Evolutionary conservation across 2,329 filamentous ascomycete genomes (phyloP).

Genomic region (Microcyclospora pomicola): DNA sequence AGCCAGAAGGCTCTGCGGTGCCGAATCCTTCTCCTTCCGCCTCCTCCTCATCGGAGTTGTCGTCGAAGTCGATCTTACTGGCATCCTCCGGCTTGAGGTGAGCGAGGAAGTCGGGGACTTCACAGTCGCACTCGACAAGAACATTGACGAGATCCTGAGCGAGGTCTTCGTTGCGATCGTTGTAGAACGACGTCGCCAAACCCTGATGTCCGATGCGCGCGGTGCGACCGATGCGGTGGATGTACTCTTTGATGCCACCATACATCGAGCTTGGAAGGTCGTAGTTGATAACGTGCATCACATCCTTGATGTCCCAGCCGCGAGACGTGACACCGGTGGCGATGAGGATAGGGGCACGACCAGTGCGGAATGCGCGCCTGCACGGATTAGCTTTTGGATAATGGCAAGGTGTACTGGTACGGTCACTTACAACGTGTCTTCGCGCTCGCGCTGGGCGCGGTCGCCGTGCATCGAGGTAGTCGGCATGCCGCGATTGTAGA

Average conservation of each 20-base stretch:
- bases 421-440: conserved; percentile 62
- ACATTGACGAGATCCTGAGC: conserved; percentile 64
- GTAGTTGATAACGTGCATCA: conserved; percentile 87
- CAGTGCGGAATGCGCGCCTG: conserved; percentile 62
- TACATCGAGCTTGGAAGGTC: conserved; percentile 62
- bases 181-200: conserved; percentile 79
- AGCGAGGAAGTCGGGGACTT: conserved; percentile 65
- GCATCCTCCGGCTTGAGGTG: conserved; percentile 3
- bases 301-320: conserved; percentile 75
- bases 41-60: conserved; percentile 8
- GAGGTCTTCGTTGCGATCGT: conserved; percentile 58
- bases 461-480: conserved; percentile 80
- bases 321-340: conserved; percentile 78
- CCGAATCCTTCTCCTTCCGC: conserved; percentile 1
- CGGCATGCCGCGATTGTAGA: conserved; percentile 66
- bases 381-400: neutral
- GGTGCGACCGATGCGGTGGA: conserved; percentile 89
- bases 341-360: conserved; percentile 63
- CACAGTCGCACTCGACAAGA: conserved; percentile 64
- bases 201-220: conserved; percentile 83
- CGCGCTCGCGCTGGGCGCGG: conserved; percentile 78
- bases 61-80: conserved; percentile 6
- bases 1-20: conserved; percentile 4
- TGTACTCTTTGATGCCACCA: conserved; percentile 87
- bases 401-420: neutral